Percentiles rank a stretch among this genome's conserved stretches.
These are phyloP conservation scores for Cryphonectria japonica DNA, from an alignment of 2,329 filamentous ascomycete genomes.

Conservation along the genomic window DNA sequence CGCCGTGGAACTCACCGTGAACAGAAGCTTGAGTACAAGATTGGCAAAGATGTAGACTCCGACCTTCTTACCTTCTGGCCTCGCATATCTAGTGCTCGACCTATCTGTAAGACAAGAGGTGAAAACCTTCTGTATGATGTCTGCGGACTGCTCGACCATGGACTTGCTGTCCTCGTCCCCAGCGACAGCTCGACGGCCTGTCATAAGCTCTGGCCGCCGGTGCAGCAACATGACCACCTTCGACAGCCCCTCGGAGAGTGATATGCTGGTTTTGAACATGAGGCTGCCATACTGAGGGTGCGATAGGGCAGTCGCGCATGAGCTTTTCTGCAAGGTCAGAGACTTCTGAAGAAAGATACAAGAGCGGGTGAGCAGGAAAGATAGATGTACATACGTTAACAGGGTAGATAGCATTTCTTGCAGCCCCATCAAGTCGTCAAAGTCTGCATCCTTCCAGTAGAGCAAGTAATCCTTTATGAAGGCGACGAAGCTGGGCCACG, in stretches of 20 bases:
- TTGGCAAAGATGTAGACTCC: slow-evolving; percentile 94
- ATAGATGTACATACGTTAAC: slow-evolving; percentile 64
- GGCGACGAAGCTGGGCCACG: slow-evolving; percentile 76
- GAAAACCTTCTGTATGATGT: slow-evolving; percentile 88
- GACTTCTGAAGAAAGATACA: not conserved
- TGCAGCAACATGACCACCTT: slow-evolving; percentile 84
- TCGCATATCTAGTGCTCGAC: slow-evolving; percentile 65
- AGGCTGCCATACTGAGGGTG: slow-evolving; percentile 80
- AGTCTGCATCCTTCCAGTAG: slow-evolving; percentile 81
- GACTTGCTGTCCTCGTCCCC: slow-evolving; percentile 74
- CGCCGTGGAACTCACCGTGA: slow-evolving; percentile 62
- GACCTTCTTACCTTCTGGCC: slow-evolving; percentile 80
- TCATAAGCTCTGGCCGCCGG: slow-evolving; percentile 76
- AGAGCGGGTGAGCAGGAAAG: not conserved
- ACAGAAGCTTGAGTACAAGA: slow-evolving; percentile 83
- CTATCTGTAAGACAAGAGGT: slow-evolving; percentile 87
- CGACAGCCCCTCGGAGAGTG: slow-evolving; percentile 78
- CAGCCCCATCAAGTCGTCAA: slow-evolving; percentile 73
- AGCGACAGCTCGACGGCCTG: slow-evolving; percentile 58
- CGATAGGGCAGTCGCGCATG: slow-evolving; percentile 80
- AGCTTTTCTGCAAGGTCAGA: slow-evolving; percentile 50
- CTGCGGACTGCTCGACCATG: slow-evolving; percentile 83
- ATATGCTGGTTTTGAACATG: slow-evolving; percentile 81
- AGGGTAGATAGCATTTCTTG: slow-evolving; percentile 75
- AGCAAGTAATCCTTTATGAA: slow-evolving; percentile 82